Evolutionary conservation across 495 filamentous ascomycete species (phyloP), one percentile per base, ranked within the genome.

Genomic region (Pyronema omphalodes): DNA sequence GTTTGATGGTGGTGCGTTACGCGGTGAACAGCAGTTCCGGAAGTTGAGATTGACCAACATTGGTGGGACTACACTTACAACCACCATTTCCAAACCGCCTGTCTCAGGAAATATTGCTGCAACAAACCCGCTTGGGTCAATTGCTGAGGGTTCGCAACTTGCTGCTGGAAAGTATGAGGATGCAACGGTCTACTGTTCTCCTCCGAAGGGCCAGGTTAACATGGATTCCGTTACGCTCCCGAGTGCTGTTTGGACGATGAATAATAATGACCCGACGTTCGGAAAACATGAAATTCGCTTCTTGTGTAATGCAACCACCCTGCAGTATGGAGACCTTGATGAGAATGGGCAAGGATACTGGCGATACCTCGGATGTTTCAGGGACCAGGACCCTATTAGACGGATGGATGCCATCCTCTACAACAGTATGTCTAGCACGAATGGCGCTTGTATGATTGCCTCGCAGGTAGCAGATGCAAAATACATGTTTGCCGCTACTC

Each of bases 61-160:
- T 15, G 69, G 69, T 15, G 61, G 59, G 5, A 58, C 60, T 4
- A 62, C 61, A 0, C 59, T 71, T 7, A 67, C 67, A 1, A 63
- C 69, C 9, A 70, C 69, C 14, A 62, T 71, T 14, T 71, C 69
- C 1, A 71, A 71, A 39, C 69, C 69, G 0, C 69, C 69, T 0
- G 57, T 70, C n/a, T 60, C 67, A 8, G 68, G 69, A 1, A 60
- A 69, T 2, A 60, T 71, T n/a, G 67, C 66, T 8, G 66, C 67
- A 1, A 56, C 60, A 6, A 71, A 71, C 49, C 59, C 62, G 0
- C 58, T 65, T 8, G 66, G 52, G 12, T 70, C 57, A 35, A 67
- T 63, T 49, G 66, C 65, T 0, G 70, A 71, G 50, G 69, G 69
- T 1, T 65, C 67, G 1, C 62, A 57, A 33, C 51, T 71, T 9